These are phyloP conservation scores for Globisporangium okanoganense DNA, from an alignment of 352 stramenopile species.

Conservation along the genomic window DNA sequence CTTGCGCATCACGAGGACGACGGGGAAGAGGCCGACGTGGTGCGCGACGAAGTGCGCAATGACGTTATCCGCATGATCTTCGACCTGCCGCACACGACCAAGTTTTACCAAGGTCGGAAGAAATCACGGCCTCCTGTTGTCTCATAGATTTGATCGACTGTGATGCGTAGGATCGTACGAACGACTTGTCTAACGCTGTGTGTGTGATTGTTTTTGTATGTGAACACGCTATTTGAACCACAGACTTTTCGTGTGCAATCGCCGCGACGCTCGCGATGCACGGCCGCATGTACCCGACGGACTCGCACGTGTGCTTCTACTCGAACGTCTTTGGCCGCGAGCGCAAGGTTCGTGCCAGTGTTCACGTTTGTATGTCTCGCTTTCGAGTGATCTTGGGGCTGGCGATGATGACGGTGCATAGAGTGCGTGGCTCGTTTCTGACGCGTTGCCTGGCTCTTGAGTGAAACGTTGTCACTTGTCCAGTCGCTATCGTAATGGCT, in stretches of 20 bases:
- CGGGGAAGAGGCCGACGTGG: slow-evolving; percentile 16
- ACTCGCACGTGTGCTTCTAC: slow-evolving; percentile 83
- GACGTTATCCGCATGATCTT: slow-evolving; percentile 89
- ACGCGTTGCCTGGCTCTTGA: slow-evolving; percentile 11
- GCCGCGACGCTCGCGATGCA: slow-evolving; percentile 79
- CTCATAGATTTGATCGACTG: no score
- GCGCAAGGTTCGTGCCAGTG: slow-evolving; percentile 64
- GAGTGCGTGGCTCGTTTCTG: slow-evolving; percentile 15
- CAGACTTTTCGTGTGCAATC: slow-evolving; percentile 84
- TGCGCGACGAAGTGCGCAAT: slow-evolving; percentile 57
- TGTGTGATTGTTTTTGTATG: not conserved
- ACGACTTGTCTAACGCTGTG: not conserved
- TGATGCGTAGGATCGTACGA: not conserved
- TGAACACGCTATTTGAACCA: not conserved
- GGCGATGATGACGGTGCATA: slow-evolving; percentile 1
- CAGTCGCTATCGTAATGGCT: not conserved
- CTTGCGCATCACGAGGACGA: slow-evolving; percentile 24
- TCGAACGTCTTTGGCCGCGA: slow-evolving; percentile 86
- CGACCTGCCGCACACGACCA: slow-evolving; percentile 61
- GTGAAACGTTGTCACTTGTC: slow-evolving; percentile 1
- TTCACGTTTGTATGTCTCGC: slow-evolving; percentile 5
- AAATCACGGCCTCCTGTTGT: not conserved
- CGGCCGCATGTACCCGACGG: slow-evolving; percentile 85
- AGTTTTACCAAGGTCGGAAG: slow-evolving; percentile 68
- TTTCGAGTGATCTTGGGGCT: not conserved